These are phyloP conservation scores for Phellinidium pouzarii DNA, from an alignment of 1,284 basidiomycete species.

Conservation along the genomic window DNA sequence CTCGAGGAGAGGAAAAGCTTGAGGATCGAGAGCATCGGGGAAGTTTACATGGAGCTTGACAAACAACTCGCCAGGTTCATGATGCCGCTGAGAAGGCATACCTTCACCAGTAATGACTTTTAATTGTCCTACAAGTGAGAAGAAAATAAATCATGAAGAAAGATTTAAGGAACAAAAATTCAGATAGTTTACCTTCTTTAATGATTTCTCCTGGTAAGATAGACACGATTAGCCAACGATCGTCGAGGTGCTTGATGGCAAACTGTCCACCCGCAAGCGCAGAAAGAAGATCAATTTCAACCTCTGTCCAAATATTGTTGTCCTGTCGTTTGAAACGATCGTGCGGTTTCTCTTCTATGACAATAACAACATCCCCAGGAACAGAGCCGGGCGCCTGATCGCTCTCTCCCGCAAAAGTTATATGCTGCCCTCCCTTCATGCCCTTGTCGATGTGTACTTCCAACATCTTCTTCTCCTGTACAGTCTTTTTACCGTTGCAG, in stretches of 20 bases:
- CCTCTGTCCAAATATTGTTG: slow-evolving; percentile 84
- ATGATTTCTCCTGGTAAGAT: slow-evolving; percentile 89
- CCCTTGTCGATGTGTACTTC: slow-evolving; percentile 99
- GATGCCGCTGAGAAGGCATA: slow-evolving; percentile 98
- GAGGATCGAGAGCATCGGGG: slow-evolving; percentile 76
- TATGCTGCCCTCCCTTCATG: slow-evolving; percentile 97
- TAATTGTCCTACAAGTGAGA: slow-evolving; percentile 82
- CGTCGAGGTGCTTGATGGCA: slow-evolving; percentile 89
- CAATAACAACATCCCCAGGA: slow-evolving; percentile 95
- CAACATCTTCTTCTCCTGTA: slow-evolving; percentile 94
- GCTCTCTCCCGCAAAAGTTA: slow-evolving; percentile 91
- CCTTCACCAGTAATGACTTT: slow-evolving; percentile 94
- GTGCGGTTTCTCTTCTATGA: slow-evolving; percentile 94
- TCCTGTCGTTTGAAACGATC: slow-evolving; percentile 89
- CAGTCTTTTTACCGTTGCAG: slow-evolving; percentile 95
- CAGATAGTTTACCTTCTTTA: slow-evolving; percentile 66
- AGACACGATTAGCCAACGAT: slow-evolving; percentile 80
- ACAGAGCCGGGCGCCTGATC: slow-evolving; percentile 90
- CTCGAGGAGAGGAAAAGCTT: slow-evolving; percentile 74
- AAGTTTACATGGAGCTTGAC: slow-evolving; percentile 86
- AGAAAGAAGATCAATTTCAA: slow-evolving; percentile 90
- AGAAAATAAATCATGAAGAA: too few species aligned
- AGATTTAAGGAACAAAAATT: slow-evolving; percentile 22
- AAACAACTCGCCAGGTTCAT: slow-evolving; percentile 93
- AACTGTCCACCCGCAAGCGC: slow-evolving; percentile 93